A percentile compares a stretch with the other conserved stretches of the same genome.
phyloP scores from a whole-genome alignment of 1,284 basidiomycete species.

The Coriolopsis trogii region DNA sequence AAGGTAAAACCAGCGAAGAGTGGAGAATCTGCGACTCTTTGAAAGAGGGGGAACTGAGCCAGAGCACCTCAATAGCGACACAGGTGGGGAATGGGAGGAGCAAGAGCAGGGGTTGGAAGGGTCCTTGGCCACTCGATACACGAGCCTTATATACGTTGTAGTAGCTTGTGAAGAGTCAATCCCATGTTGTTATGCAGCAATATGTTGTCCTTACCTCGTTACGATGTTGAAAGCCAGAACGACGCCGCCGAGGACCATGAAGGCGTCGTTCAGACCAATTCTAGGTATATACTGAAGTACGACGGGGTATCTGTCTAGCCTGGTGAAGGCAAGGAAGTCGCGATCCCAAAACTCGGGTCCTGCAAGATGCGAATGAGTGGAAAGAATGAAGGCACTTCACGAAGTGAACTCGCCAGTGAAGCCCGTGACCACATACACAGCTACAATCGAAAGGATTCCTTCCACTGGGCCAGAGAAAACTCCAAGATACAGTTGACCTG shows the following conservation, averaged over 20 bases:
- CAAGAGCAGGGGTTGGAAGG: slow-evolving; percentile 64
- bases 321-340: slow-evolving; percentile 63
- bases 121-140: slow-evolving; percentile 38
- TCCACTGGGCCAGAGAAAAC: slow-evolving; percentile 96
- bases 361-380: slow-evolving; percentile 27
- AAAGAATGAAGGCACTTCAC: not conserved
- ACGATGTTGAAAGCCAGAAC: slow-evolving; percentile 84
- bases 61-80: slow-evolving; percentile 71
- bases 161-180: slow-evolving; percentile 56
- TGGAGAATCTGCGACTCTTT: slow-evolving; percentile 58
- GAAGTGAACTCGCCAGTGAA: slow-evolving; percentile 56
- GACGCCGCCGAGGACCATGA: slow-evolving; percentile 84
- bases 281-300: slow-evolving; percentile 58
- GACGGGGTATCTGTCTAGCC: slow-evolving; percentile 54
- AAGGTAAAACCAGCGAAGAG: slow-evolving; percentile 80
- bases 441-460: slow-evolving; percentile 88
- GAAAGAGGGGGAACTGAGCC: slow-evolving; percentile 76
- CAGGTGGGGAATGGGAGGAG: slow-evolving; percentile 83
- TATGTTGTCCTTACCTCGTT: slow-evolving; percentile 65
- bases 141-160: slow-evolving; percentile 70
- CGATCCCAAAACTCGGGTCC: slow-evolving; percentile 88
- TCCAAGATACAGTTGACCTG: slow-evolving; percentile 87
- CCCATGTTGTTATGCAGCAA: no score
- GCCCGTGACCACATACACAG: slow-evolving; percentile 81
- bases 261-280: slow-evolving; percentile 82